Evolutionary conservation across 768 basidiomycete genomes (phyloP).

Genomic region (Lactarius akahatsu): DNA sequence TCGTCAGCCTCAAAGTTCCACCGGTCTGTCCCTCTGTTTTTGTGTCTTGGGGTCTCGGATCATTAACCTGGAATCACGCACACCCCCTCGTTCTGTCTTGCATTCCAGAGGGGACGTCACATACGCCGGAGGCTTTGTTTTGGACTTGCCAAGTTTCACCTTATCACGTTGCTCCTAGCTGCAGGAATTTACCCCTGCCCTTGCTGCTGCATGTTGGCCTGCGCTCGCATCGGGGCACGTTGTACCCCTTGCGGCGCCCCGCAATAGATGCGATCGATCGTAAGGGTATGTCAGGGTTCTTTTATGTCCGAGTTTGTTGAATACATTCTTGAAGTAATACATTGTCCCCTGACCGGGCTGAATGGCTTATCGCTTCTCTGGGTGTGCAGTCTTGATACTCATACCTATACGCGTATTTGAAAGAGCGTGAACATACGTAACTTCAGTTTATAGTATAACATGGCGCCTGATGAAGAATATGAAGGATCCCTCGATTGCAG

Average conservation of each 20-base stretch:
- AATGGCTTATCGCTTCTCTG: not conserved
- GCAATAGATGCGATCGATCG: conserved; percentile 8
- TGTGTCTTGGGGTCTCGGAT: not conserved
- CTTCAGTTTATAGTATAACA: not conserved
- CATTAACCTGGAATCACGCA: not conserved
- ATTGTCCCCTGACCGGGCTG: not conserved
- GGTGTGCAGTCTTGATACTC: not conserved
- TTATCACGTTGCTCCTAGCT: not conserved
- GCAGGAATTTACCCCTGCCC: not conserved
- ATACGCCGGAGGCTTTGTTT: not conserved
- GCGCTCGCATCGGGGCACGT: conserved; percentile 6
- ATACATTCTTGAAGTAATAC: conserved; percentile 7
- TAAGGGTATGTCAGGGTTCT: not conserved
- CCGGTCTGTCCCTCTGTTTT: conserved; percentile 2
- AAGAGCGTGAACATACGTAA: not conserved
- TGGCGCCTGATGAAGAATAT: not conserved
- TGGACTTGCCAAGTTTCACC: not conserved
- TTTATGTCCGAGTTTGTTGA: conserved; percentile 1
- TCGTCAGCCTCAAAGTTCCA: not conserved
- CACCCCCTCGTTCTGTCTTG: not conserved
- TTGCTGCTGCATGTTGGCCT: conserved; percentile 1
- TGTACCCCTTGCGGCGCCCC: conserved; percentile 1
- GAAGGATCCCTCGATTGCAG: not conserved
- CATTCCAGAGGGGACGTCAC: conserved; percentile 6
- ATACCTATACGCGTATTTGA: not conserved